A percentile compares a stretch with the other conserved stretches of the same genome.
Evolutionary conservation across 805 yeast species (phyloP).

Genomic region (Scheffersomyces spartinae): DNA sequence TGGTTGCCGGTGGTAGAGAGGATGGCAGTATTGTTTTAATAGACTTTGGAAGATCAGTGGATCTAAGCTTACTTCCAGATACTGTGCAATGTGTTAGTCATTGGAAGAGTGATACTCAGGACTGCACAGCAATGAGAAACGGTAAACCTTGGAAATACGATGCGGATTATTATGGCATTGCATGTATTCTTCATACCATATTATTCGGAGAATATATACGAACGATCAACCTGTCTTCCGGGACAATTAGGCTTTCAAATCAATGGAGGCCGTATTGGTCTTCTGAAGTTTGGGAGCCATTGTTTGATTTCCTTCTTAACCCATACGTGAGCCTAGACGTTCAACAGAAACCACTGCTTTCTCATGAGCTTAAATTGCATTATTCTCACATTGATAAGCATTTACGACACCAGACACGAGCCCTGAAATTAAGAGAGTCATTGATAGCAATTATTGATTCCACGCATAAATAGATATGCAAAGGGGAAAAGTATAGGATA

Average conservation of each 20-base stretch:
- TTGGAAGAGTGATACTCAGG: slow-evolving; percentile 55
- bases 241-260: slow-evolving; percentile 24
- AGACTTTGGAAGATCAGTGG: slow-evolving; percentile 78
- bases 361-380: too few species aligned
- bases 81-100: slow-evolving; percentile 44
- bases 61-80: slow-evolving; percentile 42
- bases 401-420: too few species aligned
- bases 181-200: slow-evolving; percentile 60
- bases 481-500: too few species aligned
- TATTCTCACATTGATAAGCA: too few species aligned
- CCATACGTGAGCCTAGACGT: too few species aligned
- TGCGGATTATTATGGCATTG: slow-evolving; percentile 76
- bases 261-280: slow-evolving; percentile 70
- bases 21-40: slow-evolving; percentile 38
- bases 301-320: slow-evolving; percentile 56
- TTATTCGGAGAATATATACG: slow-evolving; percentile 59
- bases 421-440: too few species aligned
- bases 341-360: too few species aligned
- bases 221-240: slow-evolving; percentile 15
- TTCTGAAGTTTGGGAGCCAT: slow-evolving; percentile 51
- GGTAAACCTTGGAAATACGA: slow-evolving; percentile 63
- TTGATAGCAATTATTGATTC: too few species aligned
- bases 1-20: too few species aligned
- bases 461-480: too few species aligned
- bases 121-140: slow-evolving; percentile 59